These are phyloP conservation scores for Colletotrichum sp. DNA, from an alignment of 2,329 filamentous ascomycete genomes.

Conservation along the genomic window DNA sequence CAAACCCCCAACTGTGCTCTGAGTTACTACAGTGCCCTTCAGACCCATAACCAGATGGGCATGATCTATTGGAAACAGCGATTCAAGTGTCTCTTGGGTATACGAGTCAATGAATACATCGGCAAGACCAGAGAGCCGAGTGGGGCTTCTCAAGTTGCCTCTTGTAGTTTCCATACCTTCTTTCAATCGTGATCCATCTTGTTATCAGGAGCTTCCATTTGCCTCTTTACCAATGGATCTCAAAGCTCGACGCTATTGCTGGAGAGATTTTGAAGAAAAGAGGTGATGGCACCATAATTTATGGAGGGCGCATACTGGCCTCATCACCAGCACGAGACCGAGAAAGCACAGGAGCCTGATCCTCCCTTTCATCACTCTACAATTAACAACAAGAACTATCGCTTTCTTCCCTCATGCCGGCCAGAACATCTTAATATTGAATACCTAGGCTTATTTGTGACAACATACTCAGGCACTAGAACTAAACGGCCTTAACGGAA, in stretches of 20 bases:
- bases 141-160: accelerated
- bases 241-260: too few species aligned
- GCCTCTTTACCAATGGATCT: too few species aligned
- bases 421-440: background rate
- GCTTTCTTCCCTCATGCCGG: background rate
- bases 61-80: background rate
- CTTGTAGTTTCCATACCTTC: background rate
- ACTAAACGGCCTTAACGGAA: background rate
- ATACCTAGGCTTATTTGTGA: background rate
- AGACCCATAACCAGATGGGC: too few species aligned
- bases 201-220: accelerated
- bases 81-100: background rate
- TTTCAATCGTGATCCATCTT: background rate
- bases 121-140: background rate
- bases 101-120: background rate
- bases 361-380: accelerated
- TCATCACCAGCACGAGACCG: background rate
- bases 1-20: background rate
- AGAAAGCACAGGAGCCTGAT: accelerated
- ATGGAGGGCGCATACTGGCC: accelerated
- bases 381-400: accelerated
- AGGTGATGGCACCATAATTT: background rate
- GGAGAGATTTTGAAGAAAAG: background rate
- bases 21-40: too few species aligned
- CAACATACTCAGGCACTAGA: accelerated